Conservation (phyloP, 75 land plant genomes). For the Picea sitchensis region DNA sequence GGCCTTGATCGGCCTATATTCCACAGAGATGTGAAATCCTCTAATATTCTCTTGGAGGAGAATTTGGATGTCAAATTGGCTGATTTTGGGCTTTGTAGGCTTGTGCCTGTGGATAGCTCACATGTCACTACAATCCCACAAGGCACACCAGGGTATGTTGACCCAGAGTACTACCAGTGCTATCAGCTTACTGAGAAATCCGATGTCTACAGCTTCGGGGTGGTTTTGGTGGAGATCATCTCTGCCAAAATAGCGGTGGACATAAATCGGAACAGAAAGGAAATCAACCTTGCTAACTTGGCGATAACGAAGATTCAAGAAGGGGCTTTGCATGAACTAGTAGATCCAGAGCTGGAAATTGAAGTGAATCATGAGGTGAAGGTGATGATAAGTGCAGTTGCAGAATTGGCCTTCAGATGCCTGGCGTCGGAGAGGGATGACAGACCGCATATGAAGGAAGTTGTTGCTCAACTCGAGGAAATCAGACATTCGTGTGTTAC, state of each 20-base stretch:
- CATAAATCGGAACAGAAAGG: constrained; percentile 17
- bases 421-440: too few species aligned
- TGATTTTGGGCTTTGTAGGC: constrained; percentile 40
- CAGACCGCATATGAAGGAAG: too few species aligned
- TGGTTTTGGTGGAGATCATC: constrained; percentile 35
- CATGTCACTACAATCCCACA: constrained; percentile 39
- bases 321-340: constrained; percentile 20
- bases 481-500: too few species aligned
- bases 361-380: too few species aligned
- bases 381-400: too few species aligned
- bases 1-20: constrained; percentile 20
- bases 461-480: too few species aligned
- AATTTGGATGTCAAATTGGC: constrained; percentile 32
- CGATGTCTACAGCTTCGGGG: constrained; percentile 50
- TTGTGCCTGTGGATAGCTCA: constrained; percentile 16
- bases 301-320: constrained; percentile 19
- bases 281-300: constrained; percentile 24
- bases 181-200: constrained; percentile 37
- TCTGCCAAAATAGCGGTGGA: constrained; percentile 33
- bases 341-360: too few species aligned
- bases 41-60: constrained; percentile 28
- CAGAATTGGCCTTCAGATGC: too few species aligned
- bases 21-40: constrained; percentile 37
- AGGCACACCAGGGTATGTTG: constrained; percentile 40
- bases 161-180: constrained; percentile 36